Evolutionary conservation across 345 rosid genomes (phyloP).

Genomic region (Luvunga scandens): DNA sequence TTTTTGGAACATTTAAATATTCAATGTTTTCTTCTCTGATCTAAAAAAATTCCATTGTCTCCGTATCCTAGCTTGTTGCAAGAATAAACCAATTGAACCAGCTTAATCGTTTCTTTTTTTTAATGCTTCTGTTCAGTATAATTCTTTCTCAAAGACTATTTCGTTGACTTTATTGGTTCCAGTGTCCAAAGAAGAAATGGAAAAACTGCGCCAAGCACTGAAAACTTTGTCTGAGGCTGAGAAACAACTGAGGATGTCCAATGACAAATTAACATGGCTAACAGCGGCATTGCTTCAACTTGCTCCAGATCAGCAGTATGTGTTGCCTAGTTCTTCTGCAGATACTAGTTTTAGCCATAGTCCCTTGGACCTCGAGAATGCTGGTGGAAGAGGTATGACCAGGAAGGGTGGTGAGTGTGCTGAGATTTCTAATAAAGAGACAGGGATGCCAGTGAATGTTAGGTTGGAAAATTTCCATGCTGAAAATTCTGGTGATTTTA

Average conservation of each 20-base stretch:
- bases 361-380: constrained; percentile 32
- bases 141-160: constrained; percentile 15
- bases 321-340: constrained; percentile 59
- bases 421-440: constrained; percentile 25
- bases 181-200: constrained; percentile 97
- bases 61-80: background rate
- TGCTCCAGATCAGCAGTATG: constrained; percentile 93
- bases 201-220: constrained; percentile 85
- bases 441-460: constrained; percentile 35
- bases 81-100: background rate
- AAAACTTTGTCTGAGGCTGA: constrained; percentile 96
- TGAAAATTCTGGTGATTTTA: constrained; percentile 30
- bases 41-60: background rate
- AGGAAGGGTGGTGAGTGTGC: constrained; percentile 36
- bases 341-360: constrained; percentile 64
- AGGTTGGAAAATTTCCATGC: constrained; percentile 34
- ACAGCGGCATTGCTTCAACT: constrained; percentile 97
- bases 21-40: background rate
- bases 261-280: constrained; percentile 92
- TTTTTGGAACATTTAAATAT: background rate
- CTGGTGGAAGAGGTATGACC: constrained; percentile 36
- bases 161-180: constrained; percentile 21
- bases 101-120: background rate
- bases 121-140: background rate
- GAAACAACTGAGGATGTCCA: constrained; percentile 88